Percentiles rank a stretch among this genome's conserved stretches.
Evolutionary conservation across 441 rosid genomes (phyloP).

Genomic region (Isatis lusitanica): DNA sequence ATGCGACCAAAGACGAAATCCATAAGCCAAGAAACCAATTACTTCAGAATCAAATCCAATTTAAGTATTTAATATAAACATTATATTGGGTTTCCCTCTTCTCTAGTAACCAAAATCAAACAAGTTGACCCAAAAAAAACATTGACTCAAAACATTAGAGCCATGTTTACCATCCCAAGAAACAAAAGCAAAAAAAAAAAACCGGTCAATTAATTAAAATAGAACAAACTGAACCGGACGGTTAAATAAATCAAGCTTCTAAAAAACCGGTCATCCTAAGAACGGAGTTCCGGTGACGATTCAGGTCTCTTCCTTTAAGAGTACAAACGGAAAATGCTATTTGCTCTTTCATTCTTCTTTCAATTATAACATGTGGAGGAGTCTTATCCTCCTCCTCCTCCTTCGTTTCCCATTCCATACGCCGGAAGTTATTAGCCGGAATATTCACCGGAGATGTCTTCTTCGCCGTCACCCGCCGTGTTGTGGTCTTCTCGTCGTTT

Average conservation of each 20-base stretch:
- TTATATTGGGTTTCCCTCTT: constrained; percentile 7
- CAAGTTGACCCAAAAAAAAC: background rate
- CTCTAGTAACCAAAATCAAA: background rate
- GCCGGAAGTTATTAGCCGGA: constrained; percentile 33
- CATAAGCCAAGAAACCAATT: constrained; percentile 25
- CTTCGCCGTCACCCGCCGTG: constrained; percentile 10
- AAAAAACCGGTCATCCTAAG: constrained; percentile 81
- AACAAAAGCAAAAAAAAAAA: background rate
- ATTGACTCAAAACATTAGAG: background rate
- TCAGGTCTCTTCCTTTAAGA: constrained; percentile 74
- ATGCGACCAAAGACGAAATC: constrained; percentile 13
- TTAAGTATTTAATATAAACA: background rate
- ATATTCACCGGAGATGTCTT: constrained; percentile 53
- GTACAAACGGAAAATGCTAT: constrained; percentile 67
- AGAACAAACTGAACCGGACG: constrained; percentile 18
- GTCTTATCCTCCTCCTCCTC: constrained; percentile 38
- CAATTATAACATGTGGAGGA: constrained; percentile 74
- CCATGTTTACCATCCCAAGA: background rate
- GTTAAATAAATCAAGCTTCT: constrained; percentile 50
- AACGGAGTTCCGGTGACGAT: constrained; percentile 74
- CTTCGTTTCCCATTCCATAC: constrained; percentile 30
- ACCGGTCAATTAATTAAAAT: constrained; percentile 21
- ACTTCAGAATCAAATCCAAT: constrained; percentile 16
- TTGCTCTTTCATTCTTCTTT: constrained; percentile 49
- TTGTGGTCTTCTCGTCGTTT: background rate